These are phyloP conservation scores for Neltuma alba DNA, from an alignment of 306 rosid genomes.

Conservation along the genomic window DNA sequence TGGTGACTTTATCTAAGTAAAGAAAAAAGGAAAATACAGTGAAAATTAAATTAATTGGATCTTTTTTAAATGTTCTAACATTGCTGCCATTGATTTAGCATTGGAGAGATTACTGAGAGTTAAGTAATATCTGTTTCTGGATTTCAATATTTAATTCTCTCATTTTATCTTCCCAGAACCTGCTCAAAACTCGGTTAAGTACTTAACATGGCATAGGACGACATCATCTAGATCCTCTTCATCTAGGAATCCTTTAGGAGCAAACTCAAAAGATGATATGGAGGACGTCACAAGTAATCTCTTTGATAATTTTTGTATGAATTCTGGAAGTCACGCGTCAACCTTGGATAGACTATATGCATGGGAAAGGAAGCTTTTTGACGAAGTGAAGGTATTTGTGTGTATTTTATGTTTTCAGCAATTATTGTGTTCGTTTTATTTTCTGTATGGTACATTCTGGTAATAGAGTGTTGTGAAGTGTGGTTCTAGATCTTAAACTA, in stretches of 20 bases:
- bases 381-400: conserved; percentile 90
- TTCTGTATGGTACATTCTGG: conserved; percentile 7
- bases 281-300: conserved; percentile 56
- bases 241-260: conserved; percentile 72
- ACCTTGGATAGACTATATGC: conserved; percentile 93
- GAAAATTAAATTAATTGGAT: not conserved
- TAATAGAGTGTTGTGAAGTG: conserved; percentile 7
- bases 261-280: conserved; percentile 65
- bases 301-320: conserved; percentile 80
- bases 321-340: conserved; percentile 88
- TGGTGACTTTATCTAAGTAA: not conserved
- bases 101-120: not conserved
- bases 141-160: conserved; percentile 34
- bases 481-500: conserved; percentile 9
- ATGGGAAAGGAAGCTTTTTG: conserved; percentile 95
- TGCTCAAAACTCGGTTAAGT: conserved; percentile 68
- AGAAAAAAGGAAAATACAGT: not conserved
- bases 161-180: conserved; percentile 50
- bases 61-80: not conserved
- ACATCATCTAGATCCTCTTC: conserved; percentile 76
- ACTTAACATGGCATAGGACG: conserved; percentile 87
- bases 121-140: not conserved
- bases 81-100: not conserved
- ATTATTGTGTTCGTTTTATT: conserved; percentile 6
- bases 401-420: conserved; percentile 20